phyloP scores from a whole-genome alignment of 306 rosid species.

The Benincasa hispida region DNA sequence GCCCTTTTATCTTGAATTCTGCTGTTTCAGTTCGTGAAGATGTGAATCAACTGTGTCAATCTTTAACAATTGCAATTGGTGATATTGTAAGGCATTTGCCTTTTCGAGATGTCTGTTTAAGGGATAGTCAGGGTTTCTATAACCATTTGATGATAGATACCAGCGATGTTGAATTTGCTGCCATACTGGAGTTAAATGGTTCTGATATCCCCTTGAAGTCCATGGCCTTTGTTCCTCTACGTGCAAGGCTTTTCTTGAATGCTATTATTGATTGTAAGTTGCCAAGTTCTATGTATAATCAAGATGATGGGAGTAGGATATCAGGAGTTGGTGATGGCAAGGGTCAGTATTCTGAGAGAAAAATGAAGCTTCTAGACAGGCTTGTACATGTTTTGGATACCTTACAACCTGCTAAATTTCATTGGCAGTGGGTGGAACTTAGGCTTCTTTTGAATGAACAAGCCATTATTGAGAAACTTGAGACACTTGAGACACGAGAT shows the following conservation, averaged over 20 bases:
- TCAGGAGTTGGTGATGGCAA: slow-evolving; percentile 51
- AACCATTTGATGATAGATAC: slow-evolving; percentile 65
- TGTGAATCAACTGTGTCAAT: slow-evolving; percentile 58
- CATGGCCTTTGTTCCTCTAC: slow-evolving; percentile 87
- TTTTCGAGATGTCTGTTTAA: slow-evolving; percentile 81
- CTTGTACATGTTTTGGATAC: slow-evolving; percentile 69
- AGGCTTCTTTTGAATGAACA: slow-evolving; percentile 93
- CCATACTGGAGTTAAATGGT: slow-evolving; percentile 58
- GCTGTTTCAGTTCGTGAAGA: slow-evolving; percentile 57
- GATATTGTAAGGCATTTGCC: slow-evolving; percentile 81
- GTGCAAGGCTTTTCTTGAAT: slow-evolving; percentile 79
- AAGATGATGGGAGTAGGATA: slow-evolving; percentile 37
- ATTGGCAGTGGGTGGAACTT: slow-evolving; percentile 98
- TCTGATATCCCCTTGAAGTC: slow-evolving; percentile 61
- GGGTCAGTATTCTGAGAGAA: slow-evolving; percentile 31
- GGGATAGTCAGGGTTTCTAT: slow-evolving; percentile 76
- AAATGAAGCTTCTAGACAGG: slow-evolving; percentile 66
- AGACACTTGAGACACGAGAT: slow-evolving; percentile 28
- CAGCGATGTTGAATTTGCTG: slow-evolving; percentile 77
- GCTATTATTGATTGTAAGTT: slow-evolving; percentile 78
- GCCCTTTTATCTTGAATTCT: slow-evolving; percentile 51
- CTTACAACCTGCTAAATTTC: slow-evolving; percentile 91
- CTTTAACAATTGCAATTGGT: slow-evolving; percentile 44
- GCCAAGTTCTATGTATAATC: slow-evolving; percentile 28
- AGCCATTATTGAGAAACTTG: slow-evolving; percentile 67